Evolutionary conservation across 306 rosid species (phyloP).

Genomic region (Fagus sylvatica): DNA sequence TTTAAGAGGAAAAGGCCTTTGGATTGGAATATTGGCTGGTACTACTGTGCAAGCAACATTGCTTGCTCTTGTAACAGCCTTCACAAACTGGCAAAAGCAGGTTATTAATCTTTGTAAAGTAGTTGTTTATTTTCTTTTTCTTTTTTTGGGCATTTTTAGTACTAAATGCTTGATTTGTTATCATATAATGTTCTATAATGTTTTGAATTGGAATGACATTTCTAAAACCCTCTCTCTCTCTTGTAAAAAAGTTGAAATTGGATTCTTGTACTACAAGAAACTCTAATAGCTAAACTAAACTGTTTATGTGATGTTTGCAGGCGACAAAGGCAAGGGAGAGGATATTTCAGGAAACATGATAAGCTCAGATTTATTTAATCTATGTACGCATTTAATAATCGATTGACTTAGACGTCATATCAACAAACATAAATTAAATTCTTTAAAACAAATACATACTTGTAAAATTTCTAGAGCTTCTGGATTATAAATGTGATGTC

Average conservation of each 20-base stretch:
- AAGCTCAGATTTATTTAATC: neutral
- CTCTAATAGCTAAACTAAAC: neutral
- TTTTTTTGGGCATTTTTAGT: neutral
- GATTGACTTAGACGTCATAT: neutral
- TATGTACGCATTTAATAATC: neutral
- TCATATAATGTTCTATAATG: too few species aligned
- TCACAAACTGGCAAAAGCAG: slow-evolving; percentile 59
- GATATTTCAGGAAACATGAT: neutral
- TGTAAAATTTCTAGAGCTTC: too few species aligned
- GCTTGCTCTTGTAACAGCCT: slow-evolving; percentile 33
- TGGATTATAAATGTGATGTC: too few species aligned
- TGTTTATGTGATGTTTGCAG: neutral
- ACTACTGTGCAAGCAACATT: slow-evolving; percentile 31
- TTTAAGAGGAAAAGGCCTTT: slow-evolving; percentile 54
- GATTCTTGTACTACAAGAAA: too few species aligned
- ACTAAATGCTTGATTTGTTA: too few species aligned
- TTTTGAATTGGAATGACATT: too few species aligned
- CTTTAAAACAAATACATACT: too few species aligned
- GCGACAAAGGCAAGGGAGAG: slow-evolving; percentile 24
- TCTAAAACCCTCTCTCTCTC: too few species aligned
- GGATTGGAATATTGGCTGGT: slow-evolving; percentile 49
- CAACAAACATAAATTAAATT: neutral
- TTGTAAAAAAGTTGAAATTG: too few species aligned
- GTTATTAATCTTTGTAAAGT: neutral
- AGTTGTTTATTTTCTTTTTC: neutral